Percentiles rank a stretch among this genome's conserved stretches.
Conservation (phyloP, 345 rosid species). For the Melaleuca quinquenervia region DNA sequence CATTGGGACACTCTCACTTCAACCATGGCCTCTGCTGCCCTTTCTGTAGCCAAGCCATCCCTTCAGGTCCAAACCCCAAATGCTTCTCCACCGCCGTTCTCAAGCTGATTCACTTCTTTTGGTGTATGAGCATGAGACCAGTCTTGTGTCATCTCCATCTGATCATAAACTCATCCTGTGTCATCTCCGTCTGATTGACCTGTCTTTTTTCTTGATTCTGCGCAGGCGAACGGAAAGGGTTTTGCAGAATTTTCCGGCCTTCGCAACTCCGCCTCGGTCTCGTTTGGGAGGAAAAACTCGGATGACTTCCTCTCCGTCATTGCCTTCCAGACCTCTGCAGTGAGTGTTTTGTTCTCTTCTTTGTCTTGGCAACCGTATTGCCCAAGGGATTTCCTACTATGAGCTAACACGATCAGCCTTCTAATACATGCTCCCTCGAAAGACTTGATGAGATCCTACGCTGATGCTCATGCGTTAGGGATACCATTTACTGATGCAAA, state of each 20-base stretch:
- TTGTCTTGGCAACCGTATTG: not conserved
- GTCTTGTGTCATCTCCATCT: not conserved
- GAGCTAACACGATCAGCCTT: not conserved
- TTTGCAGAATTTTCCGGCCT: slow-evolving; percentile 76
- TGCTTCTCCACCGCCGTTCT: not conserved
- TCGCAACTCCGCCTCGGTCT: slow-evolving; percentile 43
- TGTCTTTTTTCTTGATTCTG: not conserved
- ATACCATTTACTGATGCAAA: not conserved
- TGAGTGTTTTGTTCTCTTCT: slow-evolving; percentile 16
- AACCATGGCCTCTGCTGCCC: slow-evolving; percentile 78
- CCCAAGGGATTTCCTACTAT: not conserved
- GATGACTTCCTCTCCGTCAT: slow-evolving; percentile 67
- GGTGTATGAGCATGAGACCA: not conserved
- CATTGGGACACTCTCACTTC: not conserved
- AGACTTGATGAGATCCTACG: not conserved
- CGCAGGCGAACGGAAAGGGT: slow-evolving; percentile 45
- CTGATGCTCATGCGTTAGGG: not conserved
- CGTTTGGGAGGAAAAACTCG: slow-evolving; percentile 45
- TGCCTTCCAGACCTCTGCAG: slow-evolving; percentile 73
- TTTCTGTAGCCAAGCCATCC: slow-evolving; percentile 78
- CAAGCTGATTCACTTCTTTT: not conserved
- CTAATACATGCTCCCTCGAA: not conserved
- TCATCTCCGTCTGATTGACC: not conserved
- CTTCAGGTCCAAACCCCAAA: slow-evolving; percentile 42
- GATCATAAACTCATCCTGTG: not conserved